Base-by-base conservation (phyloP, 768 basidiomycete genomes). In the Boletus coccyginus region DNA sequence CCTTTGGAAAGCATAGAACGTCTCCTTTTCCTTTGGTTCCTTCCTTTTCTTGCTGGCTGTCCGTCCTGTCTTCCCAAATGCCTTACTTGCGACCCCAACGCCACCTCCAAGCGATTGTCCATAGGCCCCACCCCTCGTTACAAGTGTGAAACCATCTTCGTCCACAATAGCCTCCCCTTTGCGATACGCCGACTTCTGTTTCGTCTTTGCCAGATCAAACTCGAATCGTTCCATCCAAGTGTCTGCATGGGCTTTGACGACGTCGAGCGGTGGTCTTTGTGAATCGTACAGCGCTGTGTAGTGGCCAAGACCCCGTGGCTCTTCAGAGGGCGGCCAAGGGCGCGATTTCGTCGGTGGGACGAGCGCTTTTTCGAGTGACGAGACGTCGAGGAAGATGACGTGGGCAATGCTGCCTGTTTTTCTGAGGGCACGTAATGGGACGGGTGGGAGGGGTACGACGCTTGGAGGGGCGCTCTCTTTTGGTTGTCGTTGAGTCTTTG, bases 91-190 rank as follows among this genome's bases (percentile, higher is more conserved):
- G 9, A 87, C 81, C 2, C 76, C 79, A 36, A 83, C 78, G 1
- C 92, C 93, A 14, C 93, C 92, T 31, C 94, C 94, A 6, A 94
- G 75, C 1, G 91, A 91, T 66, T 92, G 79, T 6, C 94, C 94
- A 63, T 94, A 94, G 21, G 88, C 87, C 13, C 94, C 94, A 6
- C 93, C 92, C 38, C 94, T 81, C n/a, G 88, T 90, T 36, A 98
- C 94, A 13, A 98, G 82, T 12, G 93, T 96, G 70, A 96, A 98
- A 3, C 94, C 94, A 58, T 98, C 94, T 57, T 90, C 93, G 69
- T 98, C 94, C 42, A 96, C 90, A 53, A 96, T 79, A 7, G 90
- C 92, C 65, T 93, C 92, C 21, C 92, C 91, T 67, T 92, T 91
- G 62, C 76, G 80, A 66, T 89, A 91, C 66, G 83, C 78, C 24